Conservation (phyloP, 176 grass and related monocot species). For the Thalia dealbata region DNA sequence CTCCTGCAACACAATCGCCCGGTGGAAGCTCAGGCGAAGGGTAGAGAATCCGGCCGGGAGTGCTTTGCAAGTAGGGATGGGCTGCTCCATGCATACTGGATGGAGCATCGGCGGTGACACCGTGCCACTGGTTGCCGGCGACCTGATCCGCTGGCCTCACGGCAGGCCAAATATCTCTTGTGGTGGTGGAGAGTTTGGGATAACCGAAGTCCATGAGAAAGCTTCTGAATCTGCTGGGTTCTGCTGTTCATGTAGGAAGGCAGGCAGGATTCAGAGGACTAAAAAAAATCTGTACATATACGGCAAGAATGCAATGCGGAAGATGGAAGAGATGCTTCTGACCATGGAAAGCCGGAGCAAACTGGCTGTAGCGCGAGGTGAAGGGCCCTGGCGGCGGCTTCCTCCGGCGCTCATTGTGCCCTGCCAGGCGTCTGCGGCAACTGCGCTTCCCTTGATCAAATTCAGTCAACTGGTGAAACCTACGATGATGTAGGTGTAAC, state of each 20-base stretch:
- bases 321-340: not conserved
- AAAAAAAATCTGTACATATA: not conserved
- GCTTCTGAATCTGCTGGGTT: slow-evolving; percentile 26
- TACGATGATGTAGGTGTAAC: not conserved
- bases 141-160: slow-evolving; percentile 6
- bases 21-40: slow-evolving; percentile 11
- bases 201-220: slow-evolving; percentile 35
- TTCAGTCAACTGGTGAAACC: slow-evolving; percentile 20
- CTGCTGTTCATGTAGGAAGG: not conserved
- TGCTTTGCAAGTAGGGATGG: slow-evolving; percentile 13
- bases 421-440: slow-evolving; percentile 13
- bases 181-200: slow-evolving; percentile 4
- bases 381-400: not conserved
- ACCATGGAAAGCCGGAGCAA: not conserved
- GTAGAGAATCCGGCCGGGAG: slow-evolving; percentile 8
- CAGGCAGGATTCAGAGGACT: not conserved
- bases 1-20: slow-evolving; percentile 24
- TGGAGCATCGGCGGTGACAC: not conserved
- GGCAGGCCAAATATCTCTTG: slow-evolving; percentile 29
- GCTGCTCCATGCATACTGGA: slow-evolving; percentile 1
- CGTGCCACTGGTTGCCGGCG: slow-evolving; percentile 1
- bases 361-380: not conserved
- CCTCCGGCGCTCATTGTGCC: slow-evolving; percentile 13
- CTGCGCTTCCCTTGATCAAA: slow-evolving; percentile 19
- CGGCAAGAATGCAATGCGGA: not conserved